Percentiles rank a stretch among this genome's conserved stretches.
Evolutionary conservation across 2,329 filamentous ascomycete species (phyloP).

Genomic region (Scedosporium boydii): DNA sequence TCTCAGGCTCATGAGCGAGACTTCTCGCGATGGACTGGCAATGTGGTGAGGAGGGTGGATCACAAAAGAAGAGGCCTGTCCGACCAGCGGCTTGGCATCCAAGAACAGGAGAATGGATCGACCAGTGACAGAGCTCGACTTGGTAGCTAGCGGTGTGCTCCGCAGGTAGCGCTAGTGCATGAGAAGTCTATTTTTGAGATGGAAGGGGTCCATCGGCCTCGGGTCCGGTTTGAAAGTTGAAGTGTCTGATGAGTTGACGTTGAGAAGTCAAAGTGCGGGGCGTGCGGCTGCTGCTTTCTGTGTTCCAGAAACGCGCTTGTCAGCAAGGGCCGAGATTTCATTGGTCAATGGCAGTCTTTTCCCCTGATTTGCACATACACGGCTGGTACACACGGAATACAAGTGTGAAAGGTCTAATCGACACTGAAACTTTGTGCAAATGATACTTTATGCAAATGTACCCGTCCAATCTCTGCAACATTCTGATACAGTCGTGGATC

Average conservation of each 20-base stretch:
- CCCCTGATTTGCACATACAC: slow-evolving; percentile 8
- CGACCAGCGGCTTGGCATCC: not conserved
- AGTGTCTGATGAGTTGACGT: slow-evolving; percentile 21
- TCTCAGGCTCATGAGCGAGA: not conserved
- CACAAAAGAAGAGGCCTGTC: not conserved
- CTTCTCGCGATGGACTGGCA: not conserved
- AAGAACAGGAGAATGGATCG: not conserved
- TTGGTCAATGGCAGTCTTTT: slow-evolving; percentile 15
- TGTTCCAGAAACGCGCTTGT: slow-evolving; percentile 29
- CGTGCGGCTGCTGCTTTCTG: slow-evolving; percentile 26
- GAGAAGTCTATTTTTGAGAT: slow-evolving; percentile 2
- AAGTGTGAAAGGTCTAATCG: not conserved
- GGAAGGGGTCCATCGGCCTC: slow-evolving; percentile 1
- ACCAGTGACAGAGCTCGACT: not conserved
- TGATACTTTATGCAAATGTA: not conserved
- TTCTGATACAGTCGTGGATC: slow-evolving; percentile 2
- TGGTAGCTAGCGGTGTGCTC: not conserved
- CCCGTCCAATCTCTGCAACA: not conserved
- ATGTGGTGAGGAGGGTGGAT: not conserved
- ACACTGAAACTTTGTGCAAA: not conserved
- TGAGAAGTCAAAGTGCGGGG: slow-evolving; percentile 28
- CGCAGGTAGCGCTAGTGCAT: not conserved
- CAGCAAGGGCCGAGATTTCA: slow-evolving; percentile 14
- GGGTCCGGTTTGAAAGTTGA: slow-evolving; percentile 4
- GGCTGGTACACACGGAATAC: not conserved